Evolutionary conservation across 1,284 basidiomycete genomes (phyloP), one percentile per base, ranked within the genome.

Genomic region (Heterobasidion occidentale): DNA sequence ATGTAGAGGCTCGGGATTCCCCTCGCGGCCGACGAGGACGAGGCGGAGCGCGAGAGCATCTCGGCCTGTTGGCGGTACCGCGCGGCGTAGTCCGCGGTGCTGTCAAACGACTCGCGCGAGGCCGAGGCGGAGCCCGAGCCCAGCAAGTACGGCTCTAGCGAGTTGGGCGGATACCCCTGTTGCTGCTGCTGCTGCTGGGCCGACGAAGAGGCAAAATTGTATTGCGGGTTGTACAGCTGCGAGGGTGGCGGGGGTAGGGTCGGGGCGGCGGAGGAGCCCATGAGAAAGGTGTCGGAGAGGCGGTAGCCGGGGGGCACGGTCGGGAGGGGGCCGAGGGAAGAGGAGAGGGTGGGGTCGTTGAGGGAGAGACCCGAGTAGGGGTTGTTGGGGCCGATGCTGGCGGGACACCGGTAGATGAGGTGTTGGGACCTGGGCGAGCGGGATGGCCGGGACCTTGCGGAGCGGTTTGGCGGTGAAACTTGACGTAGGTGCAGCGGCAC

Each of bases 401-500:
- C 19, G 19, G 19, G 19, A 19, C 19, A 19, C 19, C 19, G 19
- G 19, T 19, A 19, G 19, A 19, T 19, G 19, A 61, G 56, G 35
- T 67, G 14, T 63, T 57, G 17, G 63, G 47, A 5, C 17, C 42
- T 47, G 46, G 61, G 46, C 68, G 70, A 20, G 70, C 57, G 7
- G 70, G 71, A 51, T 80, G 87, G 15, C 86, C 87, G 15, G 87
- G 86, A 7, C 87, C 87, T 8, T 79, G 76, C 17, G 88, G 86
- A 0, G 86, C 87, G 0, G 88, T 88, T 64, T 90, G 88, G n/a
- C 85, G 80, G 65, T 88, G 86, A 64, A 90, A 90, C 65, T 93
- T 92, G 71, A 90, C 83, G 67, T 87, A 94, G 0, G 89, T 90
- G 71, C 92, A 94, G 3, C 83, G 77, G 58, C 77, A 78, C 66